Base-by-base conservation (phyloP, 2,329 filamentous ascomycete species). In the Phoma sp. region DNA sequence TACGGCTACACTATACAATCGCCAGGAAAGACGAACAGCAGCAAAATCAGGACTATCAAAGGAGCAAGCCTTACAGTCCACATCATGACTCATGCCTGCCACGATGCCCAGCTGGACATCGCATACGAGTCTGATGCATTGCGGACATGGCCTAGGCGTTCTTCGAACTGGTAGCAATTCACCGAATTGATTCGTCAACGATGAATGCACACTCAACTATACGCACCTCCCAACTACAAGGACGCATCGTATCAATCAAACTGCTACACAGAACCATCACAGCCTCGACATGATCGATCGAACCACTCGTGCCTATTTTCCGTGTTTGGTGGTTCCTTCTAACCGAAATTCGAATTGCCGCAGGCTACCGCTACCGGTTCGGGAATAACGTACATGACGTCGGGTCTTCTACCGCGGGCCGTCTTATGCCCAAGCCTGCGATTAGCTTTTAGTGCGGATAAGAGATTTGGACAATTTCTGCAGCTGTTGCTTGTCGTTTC, bases 361-460 rank as follows among this genome's bases (percentile, higher is more conserved):
- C 17, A 17, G 12, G 4, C 38, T 10, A 40, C 38, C 38, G 38
- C 38, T 15, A 40, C 52, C 45, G 7, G 7, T 46, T 24, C 31
- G n/a, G 43, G 43, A 41, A 37, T 27, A 33, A 37, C n/a, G 9
- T 43, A 13, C 41, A 46, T 55, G 46, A 55, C 46, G 46, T 55
- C 29, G 44, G 45, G 40, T 45, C 41, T 41, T 38, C 32, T 31
- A 36, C 40, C 17, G 40, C 52, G 40, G 51, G 45, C 51, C 51
- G 46, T 41, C 24, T 50, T 27, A 43, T 25, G 40, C 39, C 53
- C 46, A 46, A 50, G 46, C 52, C 35, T 53, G 32, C 27, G 37
- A 40, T 47, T 43, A 41, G 43, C 25, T 24, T 46, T 50, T 52
- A 55, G 48, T 52, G 54, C 54, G 43, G 54, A 57, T 57, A 57